Evolutionary conservation across 371 early-diverging fungal species (phyloP), one percentile per base, ranked within the genome.

Genomic region (Rhizopus delemar): DNA sequence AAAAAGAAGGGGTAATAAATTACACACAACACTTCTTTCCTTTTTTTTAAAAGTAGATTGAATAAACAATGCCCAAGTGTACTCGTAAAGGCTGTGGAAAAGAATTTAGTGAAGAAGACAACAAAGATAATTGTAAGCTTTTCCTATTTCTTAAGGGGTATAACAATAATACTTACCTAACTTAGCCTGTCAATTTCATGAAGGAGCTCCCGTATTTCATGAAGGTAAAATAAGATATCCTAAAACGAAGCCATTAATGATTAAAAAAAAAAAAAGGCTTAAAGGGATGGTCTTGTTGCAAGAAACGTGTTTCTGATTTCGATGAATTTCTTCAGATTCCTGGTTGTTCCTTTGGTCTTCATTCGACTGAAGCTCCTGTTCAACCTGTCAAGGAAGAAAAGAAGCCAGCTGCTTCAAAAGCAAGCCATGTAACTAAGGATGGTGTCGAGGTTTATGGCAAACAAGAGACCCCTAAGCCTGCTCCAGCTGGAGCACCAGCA

Each of bases 241-340:
- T 11, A n/a, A 28, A 43, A 36, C 35, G 32, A 56, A 50, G 16
- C 6, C 32, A 13, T 7, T 38, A 36, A 16, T 2, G 16, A 5
- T 29, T 16, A 38, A n/a, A 4, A 43, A 41, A 33, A 33, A 41
- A 29, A 51, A 12, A 60, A 78, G 79, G 94, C 57, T 75, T 89
- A 51, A 92, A 95, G 84, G 93, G 95, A 46, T 97, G 96, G 95
- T 85, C 87, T 48, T 97, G 98, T 80, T 97, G 98, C 80, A 77
- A 85, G n/a, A 94, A 94, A 60, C 83, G 92, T 41, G 96, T 93
- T 51, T 74, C 76, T 38, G 89, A 91, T 51, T 97, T 97, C 66
- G 93, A 97, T 70, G 94, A 93, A 53, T 96, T 97, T 72, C 77
- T 96, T 53, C 84, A 88, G 56, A 90, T 95, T 55, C 80, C 85